Conservation (phyloP, 495 filamentous ascomycete species). For the Daldinia vernicosa region DNA sequence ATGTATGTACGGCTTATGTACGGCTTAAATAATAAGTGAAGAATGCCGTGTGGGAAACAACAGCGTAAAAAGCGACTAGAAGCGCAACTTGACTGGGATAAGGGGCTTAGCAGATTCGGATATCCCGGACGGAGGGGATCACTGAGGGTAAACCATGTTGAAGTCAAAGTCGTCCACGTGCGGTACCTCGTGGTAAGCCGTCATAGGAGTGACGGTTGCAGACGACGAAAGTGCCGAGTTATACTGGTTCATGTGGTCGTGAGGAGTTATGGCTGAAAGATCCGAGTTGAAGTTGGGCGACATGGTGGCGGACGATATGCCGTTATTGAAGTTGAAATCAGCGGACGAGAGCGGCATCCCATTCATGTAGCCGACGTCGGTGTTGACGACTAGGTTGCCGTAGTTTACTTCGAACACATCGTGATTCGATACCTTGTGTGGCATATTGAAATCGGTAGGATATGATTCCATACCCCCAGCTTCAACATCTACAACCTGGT, state of each 20-base stretch:
- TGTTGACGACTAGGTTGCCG: constrained; percentile 35
- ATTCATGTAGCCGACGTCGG: constrained; percentile 40
- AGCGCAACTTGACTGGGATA: not conserved
- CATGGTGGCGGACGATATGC: constrained; percentile 30
- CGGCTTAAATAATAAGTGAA: not conserved
- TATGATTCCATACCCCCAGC: constrained; percentile 25
- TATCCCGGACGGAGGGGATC: constrained; percentile 14
- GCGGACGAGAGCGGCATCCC: constrained; percentile 54
- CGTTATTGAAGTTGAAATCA: constrained; percentile 47
- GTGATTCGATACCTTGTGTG: constrained; percentile 21
- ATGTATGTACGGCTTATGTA: not conserved
- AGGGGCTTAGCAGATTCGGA: not conserved
- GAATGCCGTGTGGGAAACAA: not conserved
- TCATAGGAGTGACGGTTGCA: constrained; percentile 52
- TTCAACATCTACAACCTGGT: constrained; percentile 24
- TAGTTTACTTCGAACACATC: constrained; percentile 47
- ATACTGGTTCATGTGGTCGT: constrained; percentile 46
- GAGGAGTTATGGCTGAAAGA: constrained; percentile 24
- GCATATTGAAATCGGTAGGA: constrained; percentile 40
- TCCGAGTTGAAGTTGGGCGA: constrained; percentile 33
- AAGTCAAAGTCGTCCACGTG: constrained; percentile 41
- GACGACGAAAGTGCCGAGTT: constrained; percentile 53
- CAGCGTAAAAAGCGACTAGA: not conserved
- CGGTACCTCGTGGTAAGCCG: constrained; percentile 35
- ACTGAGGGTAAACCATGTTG: constrained; percentile 39